Percentiles rank a stretch among this genome's conserved stretches.
These are phyloP conservation scores for Penstemon eatonii DNA, from an alignment of 257 asterid genomes.

Conservation along the genomic window DNA sequence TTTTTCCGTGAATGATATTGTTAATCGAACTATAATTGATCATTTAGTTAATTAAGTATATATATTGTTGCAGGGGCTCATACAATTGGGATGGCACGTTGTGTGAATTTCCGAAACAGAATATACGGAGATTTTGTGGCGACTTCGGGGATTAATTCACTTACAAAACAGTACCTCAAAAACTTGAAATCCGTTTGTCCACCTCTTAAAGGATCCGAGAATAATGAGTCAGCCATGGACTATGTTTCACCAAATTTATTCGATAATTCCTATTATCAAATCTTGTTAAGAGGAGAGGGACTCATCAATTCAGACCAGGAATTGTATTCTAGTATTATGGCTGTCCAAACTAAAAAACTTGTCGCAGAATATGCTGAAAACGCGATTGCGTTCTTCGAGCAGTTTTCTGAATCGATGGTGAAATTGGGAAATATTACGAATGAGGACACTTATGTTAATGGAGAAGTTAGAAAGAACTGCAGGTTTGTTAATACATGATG, in stretches of 20 bases:
- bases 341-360: slow-evolving; percentile 55
- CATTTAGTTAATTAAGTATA: no score
- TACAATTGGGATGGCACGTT: slow-evolving; percentile 90
- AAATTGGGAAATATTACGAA: slow-evolving; percentile 77
- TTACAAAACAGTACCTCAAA: slow-evolving; percentile 46
- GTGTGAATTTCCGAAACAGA: slow-evolving; percentile 72
- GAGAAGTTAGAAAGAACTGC: slow-evolving; percentile 85
- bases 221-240: slow-evolving; percentile 78
- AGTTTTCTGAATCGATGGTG: slow-evolving; percentile 86
- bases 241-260: slow-evolving; percentile 60
- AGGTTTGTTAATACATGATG: slow-evolving; percentile 76
- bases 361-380: slow-evolving; percentile 68
- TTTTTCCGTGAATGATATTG: no score
- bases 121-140: slow-evolving; percentile 61
- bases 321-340: slow-evolving; percentile 70
- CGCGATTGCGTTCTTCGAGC: slow-evolving; percentile 70
- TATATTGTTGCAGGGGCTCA: slow-evolving; percentile 66
- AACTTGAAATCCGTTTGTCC: slow-evolving; percentile 62
- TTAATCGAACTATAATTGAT: no score
- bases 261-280: slow-evolving; percentile 76
- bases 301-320: slow-evolving; percentile 73
- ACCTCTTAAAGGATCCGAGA: slow-evolving; percentile 48
- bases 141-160: slow-evolving; percentile 47
- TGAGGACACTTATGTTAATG: slow-evolving; percentile 56
- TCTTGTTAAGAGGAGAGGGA: slow-evolving; percentile 65